Evolutionary conservation across 371 early-diverging fungal species (phyloP), one percentile per base, ranked within the genome.

Genomic region (Mortierella sp.): DNA sequence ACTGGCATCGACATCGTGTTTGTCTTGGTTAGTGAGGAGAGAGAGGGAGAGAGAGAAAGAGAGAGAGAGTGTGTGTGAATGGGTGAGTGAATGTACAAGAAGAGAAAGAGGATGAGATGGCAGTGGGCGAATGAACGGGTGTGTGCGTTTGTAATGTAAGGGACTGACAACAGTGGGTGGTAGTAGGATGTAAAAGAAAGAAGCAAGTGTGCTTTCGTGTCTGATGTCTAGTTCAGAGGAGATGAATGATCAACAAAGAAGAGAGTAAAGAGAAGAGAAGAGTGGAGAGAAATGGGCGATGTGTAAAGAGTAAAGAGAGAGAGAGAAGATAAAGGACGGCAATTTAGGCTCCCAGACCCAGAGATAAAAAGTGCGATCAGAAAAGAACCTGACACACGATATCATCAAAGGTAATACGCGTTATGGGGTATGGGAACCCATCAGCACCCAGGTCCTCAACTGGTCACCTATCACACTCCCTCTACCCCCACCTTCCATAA

Each of bases 1-100:
- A 74, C 54, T 2, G 83, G 74, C 43, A 56, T 51, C 29, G 72
- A 77, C 77, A 75, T 75, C 65, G 51, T 24, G 32, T 12, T 72
- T 41, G 72, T 44, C 56, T 68, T 68, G 68, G 5, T 63, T 63
- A 24, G 55, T 54, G 75, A 38, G 32, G 44, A 3, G 32, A 27
- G 14, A 44, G 32, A 32, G 32, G 2, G 32, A 0, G 32, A 32
- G 32, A 32, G 35, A 35, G 35, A 1, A 35, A 3, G 32, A 27
- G 24, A 44, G n/a, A n/a, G n/a, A n/a, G n/a, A n/a, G n/a, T n/a
- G n/a, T n/a, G n/a, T n/a, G 51, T 24, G 7, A 60, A 29, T 58
- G 65, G 16, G 74, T 16, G 75, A 14, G 16, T 38, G 75, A 75
- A 60, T 58, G 58, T 27, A 43, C 24, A 76, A n/a, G 6, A n/a